Evolutionary conservation across 371 early-diverging fungal species (phyloP).

Genomic region (Choanephora cucurbitarum): DNA sequence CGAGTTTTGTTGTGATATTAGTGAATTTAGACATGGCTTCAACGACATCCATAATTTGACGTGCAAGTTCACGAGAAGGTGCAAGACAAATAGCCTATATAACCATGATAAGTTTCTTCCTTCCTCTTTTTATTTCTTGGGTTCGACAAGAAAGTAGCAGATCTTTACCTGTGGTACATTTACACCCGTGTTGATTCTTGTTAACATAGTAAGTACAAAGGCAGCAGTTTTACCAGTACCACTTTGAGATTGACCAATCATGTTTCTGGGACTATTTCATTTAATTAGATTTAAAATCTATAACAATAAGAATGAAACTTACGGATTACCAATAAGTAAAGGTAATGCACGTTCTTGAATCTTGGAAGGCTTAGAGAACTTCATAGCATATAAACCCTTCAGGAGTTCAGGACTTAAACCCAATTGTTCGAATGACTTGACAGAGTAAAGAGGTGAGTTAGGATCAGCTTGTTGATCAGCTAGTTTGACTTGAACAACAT

Average conservation of each 20-base stretch:
- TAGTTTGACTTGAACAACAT: slow-evolving; percentile 79
- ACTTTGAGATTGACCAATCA: slow-evolving; percentile 56
- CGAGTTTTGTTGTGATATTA: slow-evolving; percentile 68
- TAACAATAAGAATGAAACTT: slow-evolving; percentile 19
- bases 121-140: background rate
- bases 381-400: slow-evolving; percentile 93
- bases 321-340: slow-evolving; percentile 76
- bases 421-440: slow-evolving; percentile 76
- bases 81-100: slow-evolving; percentile 95
- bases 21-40: slow-evolving; percentile 89
- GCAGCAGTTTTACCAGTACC: slow-evolving; percentile 94
- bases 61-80: slow-evolving; percentile 96
- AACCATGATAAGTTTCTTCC: too few species aligned
- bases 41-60: slow-evolving; percentile 94
- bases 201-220: slow-evolving; percentile 89
- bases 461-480: slow-evolving; percentile 80
- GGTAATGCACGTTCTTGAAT: slow-evolving; percentile 97
- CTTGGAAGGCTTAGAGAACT: slow-evolving; percentile 90
- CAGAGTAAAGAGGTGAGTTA: slow-evolving; percentile 79
- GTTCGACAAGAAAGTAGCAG: too few species aligned
- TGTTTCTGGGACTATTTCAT: slow-evolving; percentile 47
- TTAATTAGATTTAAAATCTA: too few species aligned
- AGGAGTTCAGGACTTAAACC: slow-evolving; percentile 78
- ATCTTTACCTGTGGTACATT: slow-evolving; percentile 58
- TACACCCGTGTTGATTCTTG: slow-evolving; percentile 61